These are phyloP conservation scores for Pyracantha coccinea DNA, from an alignment of 331 rosid species.

Conservation along the genomic window DNA sequence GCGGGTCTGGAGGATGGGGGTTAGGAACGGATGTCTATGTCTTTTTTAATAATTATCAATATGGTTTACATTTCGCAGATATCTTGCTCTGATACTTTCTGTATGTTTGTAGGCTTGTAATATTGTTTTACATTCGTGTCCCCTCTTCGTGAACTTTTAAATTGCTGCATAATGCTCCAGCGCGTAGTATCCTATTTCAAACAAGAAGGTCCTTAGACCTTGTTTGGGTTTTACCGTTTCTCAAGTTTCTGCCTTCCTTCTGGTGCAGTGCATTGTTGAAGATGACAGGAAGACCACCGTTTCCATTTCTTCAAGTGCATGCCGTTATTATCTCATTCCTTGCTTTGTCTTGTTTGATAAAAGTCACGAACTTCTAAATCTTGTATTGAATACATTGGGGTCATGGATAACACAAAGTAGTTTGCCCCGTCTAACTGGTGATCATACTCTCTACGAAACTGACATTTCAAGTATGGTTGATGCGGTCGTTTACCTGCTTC, in stretches of 20 bases:
- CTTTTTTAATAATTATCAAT: neutral
- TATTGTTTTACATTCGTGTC: neutral
- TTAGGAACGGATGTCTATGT: neutral
- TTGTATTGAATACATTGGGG: conserved; percentile 48
- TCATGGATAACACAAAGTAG: conserved; percentile 31
- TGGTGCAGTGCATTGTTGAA: conserved; percentile 41
- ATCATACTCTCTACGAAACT: conserved; percentile 12
- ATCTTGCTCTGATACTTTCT: neutral
- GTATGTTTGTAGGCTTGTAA: neutral
- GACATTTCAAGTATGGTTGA: conserved; percentile 23
- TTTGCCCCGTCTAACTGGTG: conserved; percentile 9
- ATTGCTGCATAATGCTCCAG: neutral
- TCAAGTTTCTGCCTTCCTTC: conserved; percentile 4
- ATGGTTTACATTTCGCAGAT: neutral
- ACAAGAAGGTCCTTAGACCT: neutral
- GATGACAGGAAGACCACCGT: conserved; percentile 6
- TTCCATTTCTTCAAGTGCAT: conserved; percentile 18
- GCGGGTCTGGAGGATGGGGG: neutral
- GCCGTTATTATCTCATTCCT: conserved; percentile 43
- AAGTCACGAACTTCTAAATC: conserved; percentile 49
- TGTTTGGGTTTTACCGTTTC: conserved; percentile 6
- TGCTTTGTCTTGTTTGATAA: conserved; percentile 65
- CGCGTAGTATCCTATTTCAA: neutral
- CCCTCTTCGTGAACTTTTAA: neutral
- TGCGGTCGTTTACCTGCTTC: conserved; percentile 37